These are phyloP conservation scores for Aspergillus oerlinghausenensis DNA, from an alignment of 2,329 filamentous ascomycete genomes.

Conservation along the genomic window DNA sequence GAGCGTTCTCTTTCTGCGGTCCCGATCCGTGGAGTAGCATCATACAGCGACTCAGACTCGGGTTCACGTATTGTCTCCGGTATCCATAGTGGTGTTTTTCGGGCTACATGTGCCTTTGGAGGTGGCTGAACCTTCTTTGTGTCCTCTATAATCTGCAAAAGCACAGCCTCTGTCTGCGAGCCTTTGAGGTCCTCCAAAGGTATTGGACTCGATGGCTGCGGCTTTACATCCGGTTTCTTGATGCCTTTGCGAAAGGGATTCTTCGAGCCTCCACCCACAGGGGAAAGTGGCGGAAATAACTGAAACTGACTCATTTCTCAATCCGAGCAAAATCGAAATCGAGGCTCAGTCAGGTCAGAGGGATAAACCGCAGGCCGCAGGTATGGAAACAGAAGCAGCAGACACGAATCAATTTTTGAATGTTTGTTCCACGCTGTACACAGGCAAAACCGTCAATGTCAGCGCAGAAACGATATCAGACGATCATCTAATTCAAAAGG, in stretches of 20 bases:
- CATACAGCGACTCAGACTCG: constrained; percentile 13
- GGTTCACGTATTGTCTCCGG: constrained; percentile 10
- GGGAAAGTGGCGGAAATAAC: constrained; percentile 36
- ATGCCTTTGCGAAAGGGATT: constrained; percentile 32
- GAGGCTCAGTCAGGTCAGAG: neutral
- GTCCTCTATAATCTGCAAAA: constrained; percentile 37
- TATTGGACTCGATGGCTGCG: constrained; percentile 22
- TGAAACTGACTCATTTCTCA: constrained; percentile 35
- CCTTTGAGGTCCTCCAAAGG: constrained; percentile 27
- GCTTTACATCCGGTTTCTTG: constrained; percentile 19
- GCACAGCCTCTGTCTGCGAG: constrained; percentile 31
- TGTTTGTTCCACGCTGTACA: neutral
- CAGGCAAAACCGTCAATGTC: neutral
- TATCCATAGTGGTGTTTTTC: constrained; percentile 13
- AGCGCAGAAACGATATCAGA: neutral
- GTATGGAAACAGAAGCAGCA: neutral
- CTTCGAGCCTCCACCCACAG: constrained; percentile 24
- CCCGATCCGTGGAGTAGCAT: constrained; percentile 10
- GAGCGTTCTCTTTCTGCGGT: neutral
- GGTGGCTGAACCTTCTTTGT: constrained; percentile 26
- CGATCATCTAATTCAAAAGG: neutral
- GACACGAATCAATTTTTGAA: neutral
- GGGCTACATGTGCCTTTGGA: constrained; percentile 16
- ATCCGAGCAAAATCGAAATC: neutral
- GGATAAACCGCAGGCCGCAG: too few species aligned